Base-by-base conservation (phyloP, 2,329 filamentous ascomycete genomes). In the Elsinoe fawcettii region DNA sequence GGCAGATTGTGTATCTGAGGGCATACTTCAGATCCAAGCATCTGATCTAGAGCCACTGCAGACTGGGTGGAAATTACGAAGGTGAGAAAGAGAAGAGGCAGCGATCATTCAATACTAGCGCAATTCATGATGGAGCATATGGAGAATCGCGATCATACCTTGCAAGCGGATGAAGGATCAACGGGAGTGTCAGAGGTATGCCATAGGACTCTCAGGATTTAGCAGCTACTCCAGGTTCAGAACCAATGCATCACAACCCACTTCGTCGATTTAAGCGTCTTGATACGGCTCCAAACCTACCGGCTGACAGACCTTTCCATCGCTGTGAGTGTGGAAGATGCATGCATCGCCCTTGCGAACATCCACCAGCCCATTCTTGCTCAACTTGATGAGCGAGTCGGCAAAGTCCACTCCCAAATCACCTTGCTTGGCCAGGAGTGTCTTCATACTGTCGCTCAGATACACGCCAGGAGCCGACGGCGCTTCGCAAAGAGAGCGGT, bases 1-100 rank as follows among this genome's bases (percentile, higher is more conserved):
- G 93, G 93, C 93, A 99, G 83, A 88, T 99, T 69, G 84, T 99
- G 70, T 99, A 99, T 75, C 80, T 99, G 74, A 82, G 93, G 71
- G 91, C 92, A 62, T 99, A 99, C 80, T 99, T 99, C 80, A 85
- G 90, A 62, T 73, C 71, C 47, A 79, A 79, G 74, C 76, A 79
- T 69, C 71, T 79, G 60, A 79, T 78, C 63, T 78, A 73, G 61
- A 59, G n/a, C n/a, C n/a, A n/a, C n/a, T 37, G 46, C 1, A 23
- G 6, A 25, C 12, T 23, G 22, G 34, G 49, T 16, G 18, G 32
- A 23, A 12, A n/a, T 2, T n/a, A 4, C 5, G n/a, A 9, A n/a
- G 20, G n/a, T n/a, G n/a, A 1, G 18, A 3, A 46, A 18, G 20
- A 9, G 5, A 46, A 20, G 41, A n/a, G 41, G n/a, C 25, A 46